A percentile compares a stretch with the other conserved stretches of the same genome.
Evolutionary conservation across 805 yeast species (phyloP).

Genomic region (Pichia gijzeniarum): DNA sequence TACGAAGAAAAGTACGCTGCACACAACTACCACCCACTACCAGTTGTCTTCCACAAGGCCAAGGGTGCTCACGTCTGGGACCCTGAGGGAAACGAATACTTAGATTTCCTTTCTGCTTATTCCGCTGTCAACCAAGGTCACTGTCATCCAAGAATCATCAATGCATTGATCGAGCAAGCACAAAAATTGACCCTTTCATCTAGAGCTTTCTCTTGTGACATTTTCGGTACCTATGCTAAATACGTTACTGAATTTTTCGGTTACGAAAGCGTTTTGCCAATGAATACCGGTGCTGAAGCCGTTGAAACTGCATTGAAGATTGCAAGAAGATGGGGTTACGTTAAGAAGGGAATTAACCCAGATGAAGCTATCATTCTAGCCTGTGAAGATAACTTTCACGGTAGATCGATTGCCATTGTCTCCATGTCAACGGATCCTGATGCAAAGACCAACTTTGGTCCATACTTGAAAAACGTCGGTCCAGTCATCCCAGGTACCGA

Average conservation of each 20-base stretch:
- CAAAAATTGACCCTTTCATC: slow-evolving; percentile 77
- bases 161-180: slow-evolving; percentile 84
- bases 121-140: slow-evolving; percentile 98
- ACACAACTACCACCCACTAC: slow-evolving; percentile 94
- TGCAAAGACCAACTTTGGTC: slow-evolving; percentile 84
- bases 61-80: slow-evolving; percentile 95
- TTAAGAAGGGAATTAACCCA: slow-evolving; percentile 73
- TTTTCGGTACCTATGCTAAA: slow-evolving; percentile 81
- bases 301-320: slow-evolving; percentile 91
- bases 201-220: slow-evolving; percentile 77
- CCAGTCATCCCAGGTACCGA: slow-evolving; percentile 76
- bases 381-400: slow-evolving; percentile 90
- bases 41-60: slow-evolving; percentile 87
- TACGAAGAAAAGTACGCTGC: slow-evolving; percentile 83
- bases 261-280: slow-evolving; percentile 90
- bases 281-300: slow-evolving; percentile 99
- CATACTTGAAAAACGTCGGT: slow-evolving; percentile 77
- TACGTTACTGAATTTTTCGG: slow-evolving; percentile 82
- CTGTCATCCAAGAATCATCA: slow-evolving; percentile 88
- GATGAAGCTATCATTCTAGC: slow-evolving; percentile 83
- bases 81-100: slow-evolving; percentile 91
- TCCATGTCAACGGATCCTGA: slow-evolving; percentile 94
- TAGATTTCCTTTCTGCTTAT: slow-evolving; percentile 90
- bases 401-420: slow-evolving; percentile 90
- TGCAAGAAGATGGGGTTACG: slow-evolving; percentile 97